phyloP scores from a whole-genome alignment of 2,329 filamentous ascomycete species.

The Calycina herbarum region DNA sequence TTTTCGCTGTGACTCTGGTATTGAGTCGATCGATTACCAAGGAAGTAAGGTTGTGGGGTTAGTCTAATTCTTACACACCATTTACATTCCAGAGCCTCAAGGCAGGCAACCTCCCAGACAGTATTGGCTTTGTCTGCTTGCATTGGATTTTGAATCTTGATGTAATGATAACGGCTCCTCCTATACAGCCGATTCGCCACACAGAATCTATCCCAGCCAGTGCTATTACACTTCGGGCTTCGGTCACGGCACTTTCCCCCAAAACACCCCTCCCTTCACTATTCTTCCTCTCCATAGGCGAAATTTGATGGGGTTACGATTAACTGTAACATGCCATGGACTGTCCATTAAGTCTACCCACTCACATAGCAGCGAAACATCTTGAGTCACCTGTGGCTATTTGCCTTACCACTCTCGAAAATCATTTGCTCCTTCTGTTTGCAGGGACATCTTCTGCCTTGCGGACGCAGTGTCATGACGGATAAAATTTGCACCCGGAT shows the following conservation, averaged over 20 bases:
- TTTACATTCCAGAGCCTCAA: conserved; percentile 24
- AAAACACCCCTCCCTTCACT: conserved; percentile 18
- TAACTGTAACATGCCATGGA: conserved; percentile 19
- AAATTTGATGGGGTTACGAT: conserved; percentile 16
- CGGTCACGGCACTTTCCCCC: conserved; percentile 25
- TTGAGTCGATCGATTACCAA: conserved; percentile 3
- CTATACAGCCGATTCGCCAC: conserved; percentile 28
- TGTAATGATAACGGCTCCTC: background rate
- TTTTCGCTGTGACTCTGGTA: background rate
- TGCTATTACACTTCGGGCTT: conserved; percentile 21
- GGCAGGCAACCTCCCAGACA: conserved; percentile 17
- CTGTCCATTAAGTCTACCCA: conserved; percentile 20
- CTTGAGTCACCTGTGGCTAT: conserved; percentile 28
- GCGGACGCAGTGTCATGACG: conserved; percentile 11
- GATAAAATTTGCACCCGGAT: conserved; percentile 5
- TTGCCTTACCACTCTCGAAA: conserved; percentile 20
- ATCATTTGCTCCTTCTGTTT: conserved; percentile 19
- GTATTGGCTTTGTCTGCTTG: conserved; percentile 17
- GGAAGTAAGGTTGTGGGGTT: background rate
- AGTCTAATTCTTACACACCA: background rate
- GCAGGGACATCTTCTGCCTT: conserved; percentile 24
- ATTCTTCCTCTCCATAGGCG: conserved; percentile 10
- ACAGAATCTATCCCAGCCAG: conserved; percentile 19
- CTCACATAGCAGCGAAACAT: conserved; percentile 19
- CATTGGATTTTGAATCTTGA: conserved; percentile 7